These are phyloP conservation scores for Sugiyamaella novakii DNA, from an alignment of 1,139 yeast genomes.

Conservation along the genomic window DNA sequence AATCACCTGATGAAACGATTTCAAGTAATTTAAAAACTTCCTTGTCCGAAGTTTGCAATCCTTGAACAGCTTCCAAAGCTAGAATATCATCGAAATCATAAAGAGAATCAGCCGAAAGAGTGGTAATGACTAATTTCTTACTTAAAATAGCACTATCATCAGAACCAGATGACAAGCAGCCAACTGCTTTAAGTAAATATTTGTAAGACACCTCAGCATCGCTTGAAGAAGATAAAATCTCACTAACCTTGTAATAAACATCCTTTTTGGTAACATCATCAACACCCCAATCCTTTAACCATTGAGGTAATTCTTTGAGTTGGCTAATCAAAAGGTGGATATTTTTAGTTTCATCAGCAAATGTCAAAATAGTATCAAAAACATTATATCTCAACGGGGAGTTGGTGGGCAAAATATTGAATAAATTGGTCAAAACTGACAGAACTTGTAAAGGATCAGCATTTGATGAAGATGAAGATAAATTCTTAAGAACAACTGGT, in stretches of 20 bases:
- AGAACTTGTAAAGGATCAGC: slow-evolving; percentile 40
- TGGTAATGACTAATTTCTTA: slow-evolving; percentile 35
- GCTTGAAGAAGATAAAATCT: slow-evolving; percentile 30
- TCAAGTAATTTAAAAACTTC: slow-evolving; percentile 38
- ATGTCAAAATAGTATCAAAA: slow-evolving; percentile 41
- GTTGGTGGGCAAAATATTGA: slow-evolving; percentile 43
- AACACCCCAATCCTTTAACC: slow-evolving; percentile 46
- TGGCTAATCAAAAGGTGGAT: slow-evolving; percentile 43
- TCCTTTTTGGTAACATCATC: slow-evolving; percentile 35
- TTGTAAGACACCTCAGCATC: slow-evolving; percentile 36
- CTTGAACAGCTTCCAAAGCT: slow-evolving; percentile 40
- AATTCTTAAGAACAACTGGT: slow-evolving; percentile 39
- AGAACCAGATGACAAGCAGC: slow-evolving; percentile 20
- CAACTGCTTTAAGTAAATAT: slow-evolving; percentile 39
- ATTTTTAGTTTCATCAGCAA: slow-evolving; percentile 41
- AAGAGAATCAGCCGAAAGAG: slow-evolving; percentile 35
- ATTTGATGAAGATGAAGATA: slow-evolving; percentile 36
- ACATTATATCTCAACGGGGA: slow-evolving; percentile 41
- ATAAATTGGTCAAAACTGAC: slow-evolving; percentile 45
- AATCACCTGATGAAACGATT: slow-evolving; percentile 42
- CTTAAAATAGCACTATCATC: slow-evolving; percentile 33
- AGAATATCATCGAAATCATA: slow-evolving; percentile 43
- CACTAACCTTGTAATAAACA: slow-evolving; percentile 37
- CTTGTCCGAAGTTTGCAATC: slow-evolving; percentile 28
- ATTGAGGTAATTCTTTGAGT: slow-evolving; percentile 42